Evolutionary conservation across 2,329 filamentous ascomycete species (phyloP).

Genomic region (Diplocarpon mali): DNA sequence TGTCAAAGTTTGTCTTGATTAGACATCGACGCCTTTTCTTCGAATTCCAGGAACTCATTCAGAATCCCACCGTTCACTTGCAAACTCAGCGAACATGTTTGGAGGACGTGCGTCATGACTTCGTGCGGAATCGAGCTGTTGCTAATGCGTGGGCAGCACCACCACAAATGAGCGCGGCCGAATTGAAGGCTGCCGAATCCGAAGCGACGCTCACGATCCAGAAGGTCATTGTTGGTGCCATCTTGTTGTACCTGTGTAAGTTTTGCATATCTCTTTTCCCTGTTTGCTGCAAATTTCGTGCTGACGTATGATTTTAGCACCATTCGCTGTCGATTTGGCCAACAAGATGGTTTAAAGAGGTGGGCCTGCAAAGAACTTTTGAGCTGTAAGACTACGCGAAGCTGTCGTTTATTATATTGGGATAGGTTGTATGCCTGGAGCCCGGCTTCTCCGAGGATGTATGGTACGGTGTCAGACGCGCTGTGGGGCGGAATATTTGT

Average conservation of each 20-base stretch:
- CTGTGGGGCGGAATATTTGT: too few species aligned
- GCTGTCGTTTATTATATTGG: too few species aligned
- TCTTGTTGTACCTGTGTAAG: conserved; percentile 69
- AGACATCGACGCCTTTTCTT: neutral
- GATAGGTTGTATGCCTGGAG: too few species aligned
- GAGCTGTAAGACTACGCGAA: too few species aligned
- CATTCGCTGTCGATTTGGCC: conserved; percentile 40
- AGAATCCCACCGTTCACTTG: neutral
- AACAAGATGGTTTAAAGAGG: neutral
- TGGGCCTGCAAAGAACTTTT: neutral
- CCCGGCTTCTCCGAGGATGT: too few species aligned
- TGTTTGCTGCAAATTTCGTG: neutral
- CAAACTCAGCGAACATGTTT: conserved; percentile 39
- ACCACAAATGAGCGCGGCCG: conserved; percentile 57
- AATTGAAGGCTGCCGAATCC: conserved; percentile 58
- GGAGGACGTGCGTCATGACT: conserved; percentile 42
- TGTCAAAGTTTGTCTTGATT: conserved; percentile 1
- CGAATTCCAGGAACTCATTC: neutral
- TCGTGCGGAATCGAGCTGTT: neutral
- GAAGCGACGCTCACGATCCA: conserved; percentile 58
- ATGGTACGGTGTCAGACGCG: too few species aligned
- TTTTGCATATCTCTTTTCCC: neutral
- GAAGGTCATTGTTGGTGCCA: conserved; percentile 52
- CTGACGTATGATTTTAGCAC: conserved; percentile 33
- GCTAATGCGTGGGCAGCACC: conserved; percentile 34